Evolutionary conservation across 2,329 filamentous ascomycete genomes (phyloP).

Genomic region (Paraphaeosphaeria minitans): DNA sequence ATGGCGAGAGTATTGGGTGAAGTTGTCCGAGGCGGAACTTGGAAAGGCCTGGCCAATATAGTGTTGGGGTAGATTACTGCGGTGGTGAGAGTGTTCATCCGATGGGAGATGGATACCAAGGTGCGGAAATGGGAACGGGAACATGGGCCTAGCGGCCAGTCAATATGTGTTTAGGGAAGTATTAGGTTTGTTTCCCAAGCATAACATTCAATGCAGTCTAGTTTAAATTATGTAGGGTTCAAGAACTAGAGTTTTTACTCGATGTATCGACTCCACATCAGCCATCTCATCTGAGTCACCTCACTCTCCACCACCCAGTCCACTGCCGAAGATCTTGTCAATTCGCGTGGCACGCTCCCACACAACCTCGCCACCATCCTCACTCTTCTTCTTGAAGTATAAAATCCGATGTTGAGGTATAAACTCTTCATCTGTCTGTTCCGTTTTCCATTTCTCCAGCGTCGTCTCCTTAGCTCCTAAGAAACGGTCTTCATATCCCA

Average conservation of each 20-base stretch:
- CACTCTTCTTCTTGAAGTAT: slow-evolving; percentile 53
- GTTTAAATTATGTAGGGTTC: too few relatives aligned
- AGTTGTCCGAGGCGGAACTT: slow-evolving; percentile 14
- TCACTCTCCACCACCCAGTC: slow-evolving; percentile 19
- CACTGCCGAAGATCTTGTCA: slow-evolving; percentile 56
- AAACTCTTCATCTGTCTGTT: slow-evolving; percentile 61
- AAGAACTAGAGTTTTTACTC: background rate
- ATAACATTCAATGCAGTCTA: background rate
- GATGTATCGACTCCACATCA: background rate
- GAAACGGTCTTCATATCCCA: slow-evolving; percentile 62
- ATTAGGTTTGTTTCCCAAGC: too few relatives aligned
- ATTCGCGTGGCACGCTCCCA: slow-evolving; percentile 57
- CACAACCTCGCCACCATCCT: slow-evolving; percentile 45
- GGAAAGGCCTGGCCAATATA: slow-evolving; percentile 16
- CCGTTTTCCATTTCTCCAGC: slow-evolving; percentile 58
- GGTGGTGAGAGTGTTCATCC: slow-evolving; percentile 16
- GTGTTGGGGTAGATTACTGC: slow-evolving; percentile 15
- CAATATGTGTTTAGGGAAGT: too few relatives aligned
- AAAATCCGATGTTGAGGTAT: slow-evolving; percentile 61
- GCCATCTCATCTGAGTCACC: background rate
- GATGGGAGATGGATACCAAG: slow-evolving; percentile 20
- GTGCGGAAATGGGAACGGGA: slow-evolving; percentile 17
- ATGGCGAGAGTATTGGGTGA: slow-evolving; percentile 19
- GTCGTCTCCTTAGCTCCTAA: slow-evolving; percentile 54
- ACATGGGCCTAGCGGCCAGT: slow-evolving; percentile 18